These are phyloP conservation scores for Camellia oleifera DNA, from an alignment of 179 eudicot genomes.

Conservation along the genomic window DNA sequence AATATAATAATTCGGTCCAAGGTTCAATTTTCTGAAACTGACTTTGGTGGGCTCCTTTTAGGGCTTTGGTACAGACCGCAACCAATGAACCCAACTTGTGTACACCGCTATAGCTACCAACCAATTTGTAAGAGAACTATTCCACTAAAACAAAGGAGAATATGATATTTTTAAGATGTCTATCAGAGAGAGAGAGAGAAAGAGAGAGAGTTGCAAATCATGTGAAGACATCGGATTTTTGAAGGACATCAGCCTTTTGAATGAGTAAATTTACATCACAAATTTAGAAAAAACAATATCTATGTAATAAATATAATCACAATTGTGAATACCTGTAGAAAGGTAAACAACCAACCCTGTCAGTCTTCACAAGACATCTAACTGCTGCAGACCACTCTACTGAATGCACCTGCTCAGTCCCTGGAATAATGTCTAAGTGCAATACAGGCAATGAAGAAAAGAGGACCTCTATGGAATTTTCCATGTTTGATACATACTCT, in stretches of 20 bases:
- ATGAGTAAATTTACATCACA: background rate
- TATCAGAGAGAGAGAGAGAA: background rate
- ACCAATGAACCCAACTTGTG: background rate
- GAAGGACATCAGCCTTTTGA: background rate
- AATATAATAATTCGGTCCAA: too few relatives aligned
- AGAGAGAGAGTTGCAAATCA: background rate
- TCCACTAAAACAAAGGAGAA: background rate
- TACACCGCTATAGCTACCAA: background rate
- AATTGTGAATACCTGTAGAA: conserved; percentile 58
- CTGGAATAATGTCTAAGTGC: conserved; percentile 23
- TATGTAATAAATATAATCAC: background rate
- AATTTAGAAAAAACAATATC: background rate
- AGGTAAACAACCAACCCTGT: conserved; percentile 55
- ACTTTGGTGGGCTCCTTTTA: background rate
- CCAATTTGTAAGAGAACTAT: background rate
- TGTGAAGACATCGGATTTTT: background rate
- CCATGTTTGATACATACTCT: conserved; percentile 48
- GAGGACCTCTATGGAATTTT: conserved; percentile 71
- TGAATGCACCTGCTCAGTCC: conserved; percentile 27
- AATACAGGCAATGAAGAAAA: conserved; percentile 49
- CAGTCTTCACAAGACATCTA: conserved; percentile 73
- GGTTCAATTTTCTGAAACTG: too few relatives aligned
- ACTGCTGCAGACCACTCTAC: conserved; percentile 68
- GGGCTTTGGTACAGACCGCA: background rate
- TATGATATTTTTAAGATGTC: background rate